Base-by-base conservation (phyloP, 2,329 filamentous ascomycete species). In the Botrytis sinoallii region DNA sequence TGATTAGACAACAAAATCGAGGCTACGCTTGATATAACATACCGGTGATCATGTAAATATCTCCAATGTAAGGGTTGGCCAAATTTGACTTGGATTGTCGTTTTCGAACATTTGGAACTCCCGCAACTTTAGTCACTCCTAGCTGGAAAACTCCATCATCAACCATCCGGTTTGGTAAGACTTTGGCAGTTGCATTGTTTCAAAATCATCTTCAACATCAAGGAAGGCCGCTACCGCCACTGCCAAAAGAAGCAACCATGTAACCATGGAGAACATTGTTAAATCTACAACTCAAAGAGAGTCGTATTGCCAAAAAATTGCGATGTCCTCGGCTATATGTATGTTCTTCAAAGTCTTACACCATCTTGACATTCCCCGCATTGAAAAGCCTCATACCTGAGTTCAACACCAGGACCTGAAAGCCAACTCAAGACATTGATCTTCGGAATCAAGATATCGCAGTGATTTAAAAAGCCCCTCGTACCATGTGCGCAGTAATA, bases 21-120 rank as follows among this genome's bases (percentile, higher is more conserved):
- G 22, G 38, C 38, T 68, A 22, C 32, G 14, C 20, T 44, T 46
- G 29, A 42, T 35, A 14, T 22, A 3, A n/a, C 20, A 8, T 63
- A 73, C 71, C 25, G 32, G 52, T 73, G 57, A 73, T 65, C 64
- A 73, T 73, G 18, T 70, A 73, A 35, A 70, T 63, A 38, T 70
- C 71, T 1, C 71, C 71, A 48, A 70, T 69, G 38, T 52, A 44
- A n/a, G 71, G 65, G 42, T 70, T 73, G 16, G 46, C 38, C 44
- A 73, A n/a, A 40, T 52, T 63, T 29, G 55, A 40, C 55, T 42
- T 59, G 38, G 71, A 46, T 42, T 48, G 44, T 52, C 71, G 48
- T 44, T 42, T 70, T 40, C 20, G 63, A 32, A 68, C 6, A 32
- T 68, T 72, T 48, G 63, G 38, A 38, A 60, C 70, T 9, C 52